phyloP scores from a whole-genome alignment of 2,329 filamentous ascomycete species.

The Trichoderma atrobrunneum region DNA sequence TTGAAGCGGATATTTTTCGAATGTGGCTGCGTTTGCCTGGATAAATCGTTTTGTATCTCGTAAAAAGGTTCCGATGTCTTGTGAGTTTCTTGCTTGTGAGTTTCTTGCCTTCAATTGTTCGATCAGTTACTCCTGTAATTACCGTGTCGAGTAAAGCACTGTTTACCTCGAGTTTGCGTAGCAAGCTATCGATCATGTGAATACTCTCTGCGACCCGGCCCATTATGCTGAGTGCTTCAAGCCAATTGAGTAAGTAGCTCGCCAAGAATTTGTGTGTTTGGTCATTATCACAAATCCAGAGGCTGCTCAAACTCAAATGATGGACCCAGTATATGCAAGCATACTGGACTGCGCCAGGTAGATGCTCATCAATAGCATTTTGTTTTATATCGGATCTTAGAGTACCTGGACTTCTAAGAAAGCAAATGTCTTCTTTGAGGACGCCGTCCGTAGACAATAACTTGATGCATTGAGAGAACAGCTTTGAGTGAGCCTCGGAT shows the following conservation, averaged over 20 bases:
- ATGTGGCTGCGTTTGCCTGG: neutral
- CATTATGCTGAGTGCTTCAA: constrained; percentile 41
- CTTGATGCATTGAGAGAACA: constrained; percentile 26
- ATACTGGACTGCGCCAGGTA: constrained; percentile 38
- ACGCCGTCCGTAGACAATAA: constrained; percentile 24
- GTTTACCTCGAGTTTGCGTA: neutral
- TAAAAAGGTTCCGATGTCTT: constrained; percentile 16
- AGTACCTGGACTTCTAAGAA: neutral
- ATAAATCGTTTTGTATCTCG: constrained; percentile 23
- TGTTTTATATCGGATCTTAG: constrained; percentile 3
- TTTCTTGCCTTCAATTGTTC: too few species aligned
- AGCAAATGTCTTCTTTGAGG: constrained; percentile 30
- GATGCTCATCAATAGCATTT: neutral
- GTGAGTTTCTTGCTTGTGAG: neutral
- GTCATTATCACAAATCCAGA: constrained; percentile 30
- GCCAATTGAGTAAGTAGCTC: constrained; percentile 41
- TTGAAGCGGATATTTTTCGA: constrained; percentile 27
- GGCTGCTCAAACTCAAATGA: constrained; percentile 31
- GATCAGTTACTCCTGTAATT: neutral
- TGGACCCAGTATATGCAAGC: constrained; percentile 40
- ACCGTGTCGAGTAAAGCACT: too few species aligned
- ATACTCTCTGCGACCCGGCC: too few species aligned
- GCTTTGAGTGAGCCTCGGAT: neutral
- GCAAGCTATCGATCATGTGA: too few species aligned
- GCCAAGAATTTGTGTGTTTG: constrained; percentile 35